phyloP scores from a whole-genome alignment of 768 basidiomycete species.

The Mycena latifolia region DNA sequence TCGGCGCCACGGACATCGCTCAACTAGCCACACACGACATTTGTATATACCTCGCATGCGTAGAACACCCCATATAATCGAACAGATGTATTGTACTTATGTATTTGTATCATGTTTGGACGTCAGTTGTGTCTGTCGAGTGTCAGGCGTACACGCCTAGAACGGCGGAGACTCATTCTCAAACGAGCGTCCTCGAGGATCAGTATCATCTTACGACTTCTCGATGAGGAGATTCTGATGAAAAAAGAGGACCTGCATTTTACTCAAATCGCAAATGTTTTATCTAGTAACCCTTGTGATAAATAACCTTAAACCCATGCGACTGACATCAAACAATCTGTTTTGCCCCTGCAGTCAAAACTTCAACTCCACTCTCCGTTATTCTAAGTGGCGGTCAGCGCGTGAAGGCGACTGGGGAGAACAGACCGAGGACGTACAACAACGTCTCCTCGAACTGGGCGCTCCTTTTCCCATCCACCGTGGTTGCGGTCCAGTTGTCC shows the following conservation, averaged over 20 bases:
- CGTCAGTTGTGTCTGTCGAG: too few relatives aligned
- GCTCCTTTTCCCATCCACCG: slow-evolving; percentile 88
- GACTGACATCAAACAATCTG: too few relatives aligned
- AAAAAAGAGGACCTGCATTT: too few relatives aligned
- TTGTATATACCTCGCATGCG: slow-evolving; percentile 29
- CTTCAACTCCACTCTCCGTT: slow-evolving; percentile 91
- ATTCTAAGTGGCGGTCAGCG: slow-evolving; percentile 62
- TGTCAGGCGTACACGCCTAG: too few relatives aligned
- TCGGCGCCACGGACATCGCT: slow-evolving; percentile 47
- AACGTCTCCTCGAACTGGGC: slow-evolving; percentile 99
- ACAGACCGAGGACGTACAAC: slow-evolving; percentile 68
- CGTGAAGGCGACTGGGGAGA: slow-evolving; percentile 6
- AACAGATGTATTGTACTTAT: slow-evolving; percentile 17
- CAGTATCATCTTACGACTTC: too few relatives aligned
- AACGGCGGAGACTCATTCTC: too few relatives aligned
- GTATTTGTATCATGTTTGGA: slow-evolving; percentile 20
- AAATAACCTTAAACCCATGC: too few relatives aligned
- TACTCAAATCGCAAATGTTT: too few relatives aligned
- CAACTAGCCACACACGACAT: slow-evolving; percentile 14
- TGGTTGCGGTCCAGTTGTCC: slow-evolving; percentile 97
- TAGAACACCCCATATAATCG: slow-evolving; percentile 19
- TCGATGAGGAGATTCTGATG: too few relatives aligned
- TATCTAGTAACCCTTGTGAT: too few relatives aligned
- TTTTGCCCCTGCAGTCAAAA: slow-evolving; percentile 73
- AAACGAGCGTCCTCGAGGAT: too few relatives aligned